Percentiles rank a stretch among this genome's conserved stretches.
These are phyloP conservation scores for Linnemannia hyalina DNA, from an alignment of 192 early-diverging fungal genomes.

Conservation along the genomic window DNA sequence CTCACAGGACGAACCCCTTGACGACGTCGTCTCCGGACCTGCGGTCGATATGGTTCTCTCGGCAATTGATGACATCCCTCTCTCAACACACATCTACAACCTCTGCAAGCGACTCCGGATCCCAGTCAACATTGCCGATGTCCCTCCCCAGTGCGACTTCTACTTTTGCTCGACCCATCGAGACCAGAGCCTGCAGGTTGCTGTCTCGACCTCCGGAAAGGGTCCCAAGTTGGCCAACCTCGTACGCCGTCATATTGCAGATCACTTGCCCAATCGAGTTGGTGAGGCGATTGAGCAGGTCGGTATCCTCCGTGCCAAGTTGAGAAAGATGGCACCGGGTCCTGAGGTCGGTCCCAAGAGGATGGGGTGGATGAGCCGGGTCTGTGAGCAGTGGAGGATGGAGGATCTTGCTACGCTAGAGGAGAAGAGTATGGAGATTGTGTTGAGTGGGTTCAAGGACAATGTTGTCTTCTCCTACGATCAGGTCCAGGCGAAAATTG, in stretches of 20 bases:
- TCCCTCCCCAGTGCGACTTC: constrained; percentile 92
- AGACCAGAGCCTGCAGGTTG: constrained; percentile 90
- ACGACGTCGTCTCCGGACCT: constrained; percentile 35
- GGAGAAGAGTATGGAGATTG: constrained; percentile 66
- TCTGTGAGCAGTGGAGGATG: constrained; percentile 89
- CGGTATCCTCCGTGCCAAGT: constrained; percentile 70
- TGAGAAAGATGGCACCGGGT: constrained; percentile 75
- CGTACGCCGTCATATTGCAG: constrained; percentile 76
- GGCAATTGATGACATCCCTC: constrained; percentile 80
- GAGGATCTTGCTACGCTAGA: constrained; percentile 79
- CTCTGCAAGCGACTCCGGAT: constrained; percentile 76
- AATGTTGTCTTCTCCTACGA: constrained; percentile 47
- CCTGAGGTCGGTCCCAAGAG: constrained; percentile 74
- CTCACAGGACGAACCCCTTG: not conserved
- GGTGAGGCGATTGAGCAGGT: constrained; percentile 83
- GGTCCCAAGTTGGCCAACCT: constrained; percentile 91
- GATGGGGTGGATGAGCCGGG: constrained; percentile 86
- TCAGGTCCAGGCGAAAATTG: constrained; percentile 22
- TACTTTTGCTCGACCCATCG: constrained; percentile 91
- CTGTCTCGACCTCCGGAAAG: constrained; percentile 89
- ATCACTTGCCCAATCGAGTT: constrained; percentile 68
- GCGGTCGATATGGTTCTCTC: constrained; percentile 74
- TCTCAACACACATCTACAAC: constrained; percentile 75
- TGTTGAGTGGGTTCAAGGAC: constrained; percentile 74
- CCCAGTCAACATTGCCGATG: constrained; percentile 93